Conservation (phyloP, 2,329 filamentous ascomycete species). For the Fusarium burgessii region DNA sequence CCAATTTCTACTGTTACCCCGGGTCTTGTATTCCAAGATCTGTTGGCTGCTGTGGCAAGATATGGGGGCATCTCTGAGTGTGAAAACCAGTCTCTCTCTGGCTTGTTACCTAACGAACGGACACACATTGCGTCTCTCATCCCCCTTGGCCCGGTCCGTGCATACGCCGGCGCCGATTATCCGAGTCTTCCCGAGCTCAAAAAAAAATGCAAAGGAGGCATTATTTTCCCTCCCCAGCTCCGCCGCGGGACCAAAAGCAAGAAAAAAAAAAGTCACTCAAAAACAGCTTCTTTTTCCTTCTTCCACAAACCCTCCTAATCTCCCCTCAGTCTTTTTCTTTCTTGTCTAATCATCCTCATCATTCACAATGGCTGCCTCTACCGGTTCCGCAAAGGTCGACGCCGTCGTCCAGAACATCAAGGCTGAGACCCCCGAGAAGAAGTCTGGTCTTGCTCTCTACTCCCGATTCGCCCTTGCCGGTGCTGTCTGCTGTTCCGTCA, state of each 20-base stretch:
- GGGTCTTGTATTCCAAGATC: conserved; percentile 19
- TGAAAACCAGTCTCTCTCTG: neutral
- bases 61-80: neutral
- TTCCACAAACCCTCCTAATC: conserved; percentile 36
- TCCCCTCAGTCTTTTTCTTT: conserved; percentile 53
- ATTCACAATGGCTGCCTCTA: conserved; percentile 59
- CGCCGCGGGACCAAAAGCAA: conserved; percentile 10
- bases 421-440: conserved; percentile 57
- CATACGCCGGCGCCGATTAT: conserved; percentile 46
- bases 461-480: conserved; percentile 96
- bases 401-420: conserved; percentile 58
- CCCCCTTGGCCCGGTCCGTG: conserved; percentile 48
- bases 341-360: conserved; percentile 31
- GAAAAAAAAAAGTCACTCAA: conserved; percentile 46
- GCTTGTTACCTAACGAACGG: conserved; percentile 21
- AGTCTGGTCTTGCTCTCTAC: conserved; percentile 78
- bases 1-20: conserved; percentile 26
- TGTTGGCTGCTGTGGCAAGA: conserved; percentile 3
- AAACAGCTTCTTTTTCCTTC: conserved; percentile 29
- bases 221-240: conserved; percentile 40
- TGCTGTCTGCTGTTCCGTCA: conserved; percentile 97
- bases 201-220: conserved; percentile 34
- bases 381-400: conserved; percentile 59
- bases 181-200: conserved; percentile 48
- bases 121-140: conserved; percentile 23